Evolutionary conservation across 805 yeast genomes (phyloP).

Genomic region (Zygosaccharomyces pseudorouxii): DNA sequence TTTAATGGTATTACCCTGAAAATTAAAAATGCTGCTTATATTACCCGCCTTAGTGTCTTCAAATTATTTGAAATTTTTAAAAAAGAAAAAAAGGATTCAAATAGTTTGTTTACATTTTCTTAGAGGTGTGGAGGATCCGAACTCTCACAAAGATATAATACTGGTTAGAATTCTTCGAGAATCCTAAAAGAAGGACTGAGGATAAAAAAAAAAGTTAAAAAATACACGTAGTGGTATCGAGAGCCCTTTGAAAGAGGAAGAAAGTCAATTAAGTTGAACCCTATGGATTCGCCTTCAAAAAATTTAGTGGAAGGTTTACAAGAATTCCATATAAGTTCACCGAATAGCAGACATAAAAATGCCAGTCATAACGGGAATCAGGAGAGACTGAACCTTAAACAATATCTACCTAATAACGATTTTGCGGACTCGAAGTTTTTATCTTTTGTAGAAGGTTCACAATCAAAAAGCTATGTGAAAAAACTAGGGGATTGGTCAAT

Average conservation of each 20-base stretch:
- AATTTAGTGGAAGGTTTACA: constrained; percentile 21
- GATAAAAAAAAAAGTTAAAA: not conserved
- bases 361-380: not conserved
- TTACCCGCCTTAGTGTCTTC: too few relatives aligned
- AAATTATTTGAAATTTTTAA: not conserved
- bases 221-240: not conserved
- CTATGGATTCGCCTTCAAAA: constrained; percentile 14
- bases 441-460: constrained; percentile 13
- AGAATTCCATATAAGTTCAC: constrained; percentile 26
- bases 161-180: not conserved
- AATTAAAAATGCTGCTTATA: too few relatives aligned
- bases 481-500: constrained; percentile 27
- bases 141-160: constrained; percentile 11
- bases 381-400: constrained; percentile 12
- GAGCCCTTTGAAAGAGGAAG: not conserved
- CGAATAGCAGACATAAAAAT: not conserved
- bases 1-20: not conserved
- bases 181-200: not conserved
- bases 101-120: constrained; percentile 8
- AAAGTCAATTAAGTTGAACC: constrained; percentile 4
- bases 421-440: constrained; percentile 20
- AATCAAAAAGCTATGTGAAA: constrained; percentile 14
- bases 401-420: constrained; percentile 17
- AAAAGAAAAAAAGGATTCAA: not conserved
- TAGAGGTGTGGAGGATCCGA: not conserved